Base-by-base conservation (phyloP, 495 filamentous ascomycete genomes). In the Parachaetomium inaequale region DNA sequence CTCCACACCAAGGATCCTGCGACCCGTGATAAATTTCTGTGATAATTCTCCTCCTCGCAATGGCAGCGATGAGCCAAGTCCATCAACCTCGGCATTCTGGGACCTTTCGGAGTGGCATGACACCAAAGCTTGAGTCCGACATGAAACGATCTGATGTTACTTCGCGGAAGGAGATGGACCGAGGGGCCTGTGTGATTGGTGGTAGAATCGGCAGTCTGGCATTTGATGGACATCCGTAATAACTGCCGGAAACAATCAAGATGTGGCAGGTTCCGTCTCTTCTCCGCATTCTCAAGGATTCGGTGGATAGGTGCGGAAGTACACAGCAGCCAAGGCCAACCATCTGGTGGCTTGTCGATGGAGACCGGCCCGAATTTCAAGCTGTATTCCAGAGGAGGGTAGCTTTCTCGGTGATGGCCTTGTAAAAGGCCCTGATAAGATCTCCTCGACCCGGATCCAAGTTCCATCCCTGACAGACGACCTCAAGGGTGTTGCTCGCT, bases 131-230 rank as follows among this genome's bases (percentile, higher is more conserved):
- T 12, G 36, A 40, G 36, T 10, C 8, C 1, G 36, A 15, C 14
- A 15, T 12, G 14, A 40, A 40, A 12, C 36, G 36, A 53, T 34
- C 19, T 55, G 34, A 45, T 57, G 40, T 31, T 45, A 57, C 38
- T 17, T 57, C 40, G 6, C 53, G 63, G 59, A 59, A 59, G 28
- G 29, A 47, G 38, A 62, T 17, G 7, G 17, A 19, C 63, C 63
- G 63, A 66, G 36, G 15, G 12, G 8, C 10, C 3, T 0, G 23
- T 43, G 40, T 51, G 47, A 66, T 66, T 62, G 63, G 63, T 62
- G 63, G 63, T 49, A 57, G 55, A 31, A 23, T 58, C 46, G 14
- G 38, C 34, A 19, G 12, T 17, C 14, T n/a, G 21, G 17, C 3
- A 61, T n/a, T n/a, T n/a, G n/a, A n/a, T n/a, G n/a, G n/a, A n/a